Evolutionary conservation across 345 rosid genomes (phyloP).

Genomic region (Gossypioides kirkii): DNA sequence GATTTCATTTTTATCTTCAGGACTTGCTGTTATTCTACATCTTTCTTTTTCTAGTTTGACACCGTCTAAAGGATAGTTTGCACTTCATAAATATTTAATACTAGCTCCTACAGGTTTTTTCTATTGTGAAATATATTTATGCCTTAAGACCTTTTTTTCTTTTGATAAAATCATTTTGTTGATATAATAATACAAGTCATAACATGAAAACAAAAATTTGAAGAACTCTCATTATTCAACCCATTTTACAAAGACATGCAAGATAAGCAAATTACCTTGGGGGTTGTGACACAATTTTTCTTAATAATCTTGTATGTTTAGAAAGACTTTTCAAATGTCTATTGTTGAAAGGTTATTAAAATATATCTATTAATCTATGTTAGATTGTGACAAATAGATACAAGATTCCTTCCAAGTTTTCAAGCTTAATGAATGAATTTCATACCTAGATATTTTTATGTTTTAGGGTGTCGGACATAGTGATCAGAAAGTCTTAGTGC

Average conservation of each 20-base stretch:
- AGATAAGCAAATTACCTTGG: background rate
- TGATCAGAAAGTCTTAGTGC: slow-evolving; percentile 79
- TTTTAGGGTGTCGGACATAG: slow-evolving; percentile 68
- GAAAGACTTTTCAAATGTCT: background rate
- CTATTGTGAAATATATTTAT: background rate
- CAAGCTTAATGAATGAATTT: background rate
- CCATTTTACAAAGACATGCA: background rate
- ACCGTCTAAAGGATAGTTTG: background rate
- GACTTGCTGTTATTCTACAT: background rate
- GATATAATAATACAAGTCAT: background rate
- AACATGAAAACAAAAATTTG: background rate
- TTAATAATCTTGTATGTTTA: background rate
- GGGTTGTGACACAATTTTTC: background rate
- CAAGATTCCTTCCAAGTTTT: background rate
- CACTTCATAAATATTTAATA: background rate
- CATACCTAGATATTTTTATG: slow-evolving; percentile 7
- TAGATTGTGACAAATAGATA: background rate
- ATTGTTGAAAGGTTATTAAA: background rate
- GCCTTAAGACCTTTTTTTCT: background rate
- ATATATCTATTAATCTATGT: no score
- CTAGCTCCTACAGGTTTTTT: background rate
- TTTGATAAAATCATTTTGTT: background rate
- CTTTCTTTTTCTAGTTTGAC: background rate
- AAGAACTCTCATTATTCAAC: background rate
- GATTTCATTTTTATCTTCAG: background rate